Conservation (phyloP, 2,329 filamentous ascomycete genomes). For the Geoglossum cookeanum region DNA sequence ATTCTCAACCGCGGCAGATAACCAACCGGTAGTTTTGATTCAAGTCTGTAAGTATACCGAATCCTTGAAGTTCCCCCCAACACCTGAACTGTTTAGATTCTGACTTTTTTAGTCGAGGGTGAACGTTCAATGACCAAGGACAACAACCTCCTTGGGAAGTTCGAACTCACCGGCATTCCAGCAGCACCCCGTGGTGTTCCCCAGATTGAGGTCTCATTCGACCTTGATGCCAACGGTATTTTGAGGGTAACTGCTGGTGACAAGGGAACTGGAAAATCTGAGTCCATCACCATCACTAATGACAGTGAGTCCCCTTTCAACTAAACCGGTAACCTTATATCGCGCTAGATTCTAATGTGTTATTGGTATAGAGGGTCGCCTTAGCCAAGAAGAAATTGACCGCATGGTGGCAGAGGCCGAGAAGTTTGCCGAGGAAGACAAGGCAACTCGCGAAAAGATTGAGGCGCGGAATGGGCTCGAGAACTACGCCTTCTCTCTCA, state of each 20-base stretch:
- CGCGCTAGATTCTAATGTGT: not conserved
- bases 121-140: conserved; percentile 90
- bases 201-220: conserved; percentile 95
- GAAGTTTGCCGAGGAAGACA: conserved; percentile 98
- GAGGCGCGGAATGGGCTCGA: conserved; percentile 91
- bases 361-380: conserved; percentile 50
- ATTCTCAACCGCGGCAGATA: conserved; percentile 91
- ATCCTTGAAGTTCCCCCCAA: not conserved
- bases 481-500: conserved; percentile 97
- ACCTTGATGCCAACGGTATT: conserved; percentile 96
- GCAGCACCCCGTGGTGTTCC: conserved; percentile 89
- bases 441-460: conserved; percentile 91
- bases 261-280: conserved; percentile 93
- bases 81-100: not conserved
- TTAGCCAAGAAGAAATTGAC: conserved; percentile 92
- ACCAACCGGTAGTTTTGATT: conserved; percentile 88
- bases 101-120: conserved; percentile 40
- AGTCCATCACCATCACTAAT: conserved; percentile 98
- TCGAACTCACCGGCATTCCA: conserved; percentile 91
- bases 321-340: not conserved
- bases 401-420: conserved; percentile 98
- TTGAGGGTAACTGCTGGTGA: conserved; percentile 90
- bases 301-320: conserved; percentile 36
- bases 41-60: conserved; percentile 47
- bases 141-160: conserved; percentile 95